Percentiles rank a stretch among this genome's conserved stretches.
phyloP scores from a whole-genome alignment of 2,329 filamentous ascomycete species.

The Paraphaeosphaeria minitans region DNA sequence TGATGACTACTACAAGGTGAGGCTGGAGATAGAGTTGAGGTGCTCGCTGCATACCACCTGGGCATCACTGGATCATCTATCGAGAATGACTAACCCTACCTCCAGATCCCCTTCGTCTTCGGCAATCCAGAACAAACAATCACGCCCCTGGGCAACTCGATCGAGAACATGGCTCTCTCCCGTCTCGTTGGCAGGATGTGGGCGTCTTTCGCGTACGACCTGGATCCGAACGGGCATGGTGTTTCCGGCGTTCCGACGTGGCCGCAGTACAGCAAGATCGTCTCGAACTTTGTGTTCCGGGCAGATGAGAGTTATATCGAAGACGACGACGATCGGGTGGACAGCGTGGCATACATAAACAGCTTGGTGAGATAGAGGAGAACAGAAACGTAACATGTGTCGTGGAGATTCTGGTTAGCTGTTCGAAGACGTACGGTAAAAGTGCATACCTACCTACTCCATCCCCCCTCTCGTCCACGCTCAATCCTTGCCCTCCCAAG shows the following conservation, averaged over 20 bases:
- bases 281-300: conserved; percentile 36
- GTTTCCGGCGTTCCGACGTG: conserved; percentile 22
- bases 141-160: conserved; percentile 32
- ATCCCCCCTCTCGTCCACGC: too few relatives aligned
- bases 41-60: neutral
- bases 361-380: conserved; percentile 20
- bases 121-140: conserved; percentile 34
- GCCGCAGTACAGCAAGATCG: conserved; percentile 26
- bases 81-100: neutral
- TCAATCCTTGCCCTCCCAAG: conserved; percentile 49
- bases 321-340: conserved; percentile 24
- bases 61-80: neutral
- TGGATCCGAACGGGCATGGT: conserved; percentile 37
- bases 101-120: conserved; percentile 38
- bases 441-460: too few relatives aligned
- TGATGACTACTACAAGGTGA: too few relatives aligned
- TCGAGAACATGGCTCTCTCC: conserved; percentile 28
- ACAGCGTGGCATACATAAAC: conserved; percentile 34
- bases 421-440: too few relatives aligned
- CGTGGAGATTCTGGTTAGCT: too few relatives aligned
- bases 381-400: too few relatives aligned
- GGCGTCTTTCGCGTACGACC: conserved; percentile 36
- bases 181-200: conserved; percentile 37
- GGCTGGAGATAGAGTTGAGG: neutral
- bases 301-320: conserved; percentile 35